Evolutionary conservation across 495 filamentous ascomycete genomes (phyloP).

Genomic region (Aspergillus sparsus): DNA sequence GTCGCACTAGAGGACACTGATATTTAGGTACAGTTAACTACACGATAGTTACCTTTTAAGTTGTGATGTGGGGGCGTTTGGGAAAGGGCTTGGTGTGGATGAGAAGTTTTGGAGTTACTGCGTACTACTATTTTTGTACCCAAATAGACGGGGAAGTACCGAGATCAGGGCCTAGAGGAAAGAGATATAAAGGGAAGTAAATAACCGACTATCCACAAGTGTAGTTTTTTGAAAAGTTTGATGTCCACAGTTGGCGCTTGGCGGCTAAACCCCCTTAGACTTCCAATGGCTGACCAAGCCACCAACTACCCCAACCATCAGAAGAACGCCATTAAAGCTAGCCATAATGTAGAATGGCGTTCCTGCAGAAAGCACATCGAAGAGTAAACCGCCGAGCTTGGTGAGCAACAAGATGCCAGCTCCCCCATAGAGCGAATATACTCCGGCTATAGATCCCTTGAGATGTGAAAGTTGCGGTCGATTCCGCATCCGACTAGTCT

Average conservation of each 20-base stretch:
- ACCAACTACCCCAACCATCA: slow-evolving; percentile 56
- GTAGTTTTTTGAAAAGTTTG: too few relatives aligned
- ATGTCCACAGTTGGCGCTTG: background rate
- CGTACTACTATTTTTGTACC: too few relatives aligned
- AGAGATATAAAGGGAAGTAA: too few relatives aligned
- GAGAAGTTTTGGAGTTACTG: too few relatives aligned
- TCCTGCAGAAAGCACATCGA: slow-evolving; percentile 67
- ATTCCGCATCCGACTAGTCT: slow-evolving; percentile 27
- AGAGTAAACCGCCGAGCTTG: slow-evolving; percentile 85
- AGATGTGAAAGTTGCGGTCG: slow-evolving; percentile 49
- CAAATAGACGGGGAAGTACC: too few relatives aligned
- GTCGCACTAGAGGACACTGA: too few relatives aligned
- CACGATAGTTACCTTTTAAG: too few relatives aligned
- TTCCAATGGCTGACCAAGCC: slow-evolving; percentile 27
- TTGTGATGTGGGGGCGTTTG: too few relatives aligned
- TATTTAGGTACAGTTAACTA: too few relatives aligned
- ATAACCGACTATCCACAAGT: too few relatives aligned
- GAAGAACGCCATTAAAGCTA: slow-evolving; percentile 73
- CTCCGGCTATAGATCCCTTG: slow-evolving; percentile 90
- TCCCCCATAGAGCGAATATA: slow-evolving; percentile 91
- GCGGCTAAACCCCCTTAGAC: slow-evolving; percentile 2
- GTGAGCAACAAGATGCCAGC: slow-evolving; percentile 87
- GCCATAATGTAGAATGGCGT: slow-evolving; percentile 94
- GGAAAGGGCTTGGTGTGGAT: too few relatives aligned
- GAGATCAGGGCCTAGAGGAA: too few relatives aligned